Conservation (phyloP, 768 basidiomycete genomes). For the Boletus edulis region DNA sequence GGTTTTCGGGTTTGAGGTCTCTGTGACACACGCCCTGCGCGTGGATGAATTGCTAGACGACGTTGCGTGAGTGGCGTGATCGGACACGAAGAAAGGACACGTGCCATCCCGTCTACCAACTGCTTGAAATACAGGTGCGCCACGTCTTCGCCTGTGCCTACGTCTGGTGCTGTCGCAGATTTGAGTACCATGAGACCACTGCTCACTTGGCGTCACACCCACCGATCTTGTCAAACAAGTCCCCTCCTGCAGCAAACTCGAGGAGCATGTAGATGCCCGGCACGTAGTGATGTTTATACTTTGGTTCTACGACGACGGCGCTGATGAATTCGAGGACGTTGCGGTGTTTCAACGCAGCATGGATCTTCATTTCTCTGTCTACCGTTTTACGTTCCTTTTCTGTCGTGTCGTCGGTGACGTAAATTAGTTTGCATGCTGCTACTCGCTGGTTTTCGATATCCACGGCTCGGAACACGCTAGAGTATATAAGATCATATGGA, state of each 20-base stretch:
- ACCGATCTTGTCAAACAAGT: constrained; percentile 99
- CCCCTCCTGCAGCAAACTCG: constrained; percentile 91
- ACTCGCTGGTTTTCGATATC: constrained; percentile 62
- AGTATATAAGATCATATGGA: not conserved
- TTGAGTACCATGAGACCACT: not conserved
- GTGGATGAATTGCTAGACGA: constrained; percentile 75
- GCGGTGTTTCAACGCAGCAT: constrained; percentile 70
- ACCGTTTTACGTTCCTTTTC: constrained; percentile 73
- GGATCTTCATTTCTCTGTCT: constrained; percentile 92
- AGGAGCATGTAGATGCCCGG: constrained; percentile 91
- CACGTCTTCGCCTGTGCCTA: constrained; percentile 81
- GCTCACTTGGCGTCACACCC: constrained; percentile 24
- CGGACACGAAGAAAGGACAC: constrained; percentile 20
- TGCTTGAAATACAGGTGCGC: constrained; percentile 92
- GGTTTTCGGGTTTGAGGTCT: constrained; percentile 95
- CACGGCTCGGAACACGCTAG: constrained; percentile 81
- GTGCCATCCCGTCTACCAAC: constrained; percentile 77
- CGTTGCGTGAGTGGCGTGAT: not conserved
- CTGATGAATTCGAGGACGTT: constrained; percentile 85
- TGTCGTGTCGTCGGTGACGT: constrained; percentile 59
- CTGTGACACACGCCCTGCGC: constrained; percentile 90
- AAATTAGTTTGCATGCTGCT: constrained; percentile 86
- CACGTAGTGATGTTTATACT: constrained; percentile 53
- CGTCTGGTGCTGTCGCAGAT: constrained; percentile 69
- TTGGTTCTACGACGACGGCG: constrained; percentile 68